phyloP scores from a whole-genome alignment of 2,329 filamentous ascomycete species.

The Seiridium cupressi region DNA sequence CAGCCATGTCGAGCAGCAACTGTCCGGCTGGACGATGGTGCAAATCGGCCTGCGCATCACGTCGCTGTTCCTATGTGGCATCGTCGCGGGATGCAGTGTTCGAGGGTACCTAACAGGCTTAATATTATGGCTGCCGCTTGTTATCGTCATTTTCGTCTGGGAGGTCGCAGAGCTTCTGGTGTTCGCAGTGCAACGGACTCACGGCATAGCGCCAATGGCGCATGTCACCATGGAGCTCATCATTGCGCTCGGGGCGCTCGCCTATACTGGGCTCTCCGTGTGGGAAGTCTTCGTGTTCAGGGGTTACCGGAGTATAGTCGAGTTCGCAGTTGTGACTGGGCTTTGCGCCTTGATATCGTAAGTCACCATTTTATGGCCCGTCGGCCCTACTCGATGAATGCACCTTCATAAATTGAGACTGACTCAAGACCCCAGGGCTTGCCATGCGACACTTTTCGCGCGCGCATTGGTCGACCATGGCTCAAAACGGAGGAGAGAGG shows the following conservation, averaged over 20 bases:
- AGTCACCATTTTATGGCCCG: background rate
- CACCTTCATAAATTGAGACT: background rate
- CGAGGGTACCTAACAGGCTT: slow-evolving; percentile 1
- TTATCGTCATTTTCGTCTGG: slow-evolving; percentile 6
- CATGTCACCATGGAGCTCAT: slow-evolving; percentile 5
- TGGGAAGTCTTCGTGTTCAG: slow-evolving; percentile 6
- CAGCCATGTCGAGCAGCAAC: background rate
- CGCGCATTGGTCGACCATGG: slow-evolving; percentile 5
- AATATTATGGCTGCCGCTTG: slow-evolving; percentile 6
- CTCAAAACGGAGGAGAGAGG: slow-evolving; percentile 2
- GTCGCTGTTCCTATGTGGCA: slow-evolving; percentile 3
- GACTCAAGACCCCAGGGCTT: background rate
- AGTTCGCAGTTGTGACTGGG: slow-evolving; percentile 4
- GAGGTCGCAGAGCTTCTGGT: slow-evolving; percentile 2
- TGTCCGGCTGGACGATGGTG: slow-evolving; percentile 2
- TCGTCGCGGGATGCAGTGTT: slow-evolving; percentile 5
- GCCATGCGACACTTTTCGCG: background rate
- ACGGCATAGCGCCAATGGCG: background rate
- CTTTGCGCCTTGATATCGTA: slow-evolving; percentile 6
- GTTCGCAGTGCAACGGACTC: slow-evolving; percentile 4
- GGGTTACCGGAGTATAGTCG: slow-evolving; percentile 7
- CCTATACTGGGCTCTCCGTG: slow-evolving; percentile 5
- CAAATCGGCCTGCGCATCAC: slow-evolving; percentile 5
- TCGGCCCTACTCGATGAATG: too few relatives aligned
- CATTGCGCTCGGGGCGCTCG: slow-evolving; percentile 5